phyloP scores from a whole-genome alignment of 2,329 filamentous ascomycete species.

The Penicillium sp. region DNA sequence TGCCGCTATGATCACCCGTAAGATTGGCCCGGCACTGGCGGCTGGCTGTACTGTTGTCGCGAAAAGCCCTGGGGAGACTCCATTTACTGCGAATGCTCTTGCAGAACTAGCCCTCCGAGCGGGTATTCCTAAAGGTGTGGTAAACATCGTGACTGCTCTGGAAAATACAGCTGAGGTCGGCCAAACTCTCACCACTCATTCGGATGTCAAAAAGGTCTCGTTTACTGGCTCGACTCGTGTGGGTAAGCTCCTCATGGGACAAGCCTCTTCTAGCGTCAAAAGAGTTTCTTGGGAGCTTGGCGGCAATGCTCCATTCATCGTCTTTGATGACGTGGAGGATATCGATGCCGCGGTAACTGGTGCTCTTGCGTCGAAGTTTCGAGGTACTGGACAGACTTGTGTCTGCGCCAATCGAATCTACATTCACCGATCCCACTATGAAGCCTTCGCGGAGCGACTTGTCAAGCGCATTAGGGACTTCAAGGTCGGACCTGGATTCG shows the following conservation, averaged over 20 bases:
- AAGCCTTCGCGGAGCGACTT: conserved; percentile 57
- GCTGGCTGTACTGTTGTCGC: background rate
- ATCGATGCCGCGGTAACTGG: conserved; percentile 79
- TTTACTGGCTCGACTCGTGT: background rate
- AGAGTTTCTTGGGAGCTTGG: conserved; percentile 77
- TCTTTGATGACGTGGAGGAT: conserved; percentile 58
- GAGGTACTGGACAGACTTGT: conserved; percentile 89
- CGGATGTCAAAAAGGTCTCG: background rate
- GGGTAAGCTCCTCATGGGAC: background rate
- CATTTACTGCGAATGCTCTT: background rate
- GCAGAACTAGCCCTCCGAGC: background rate
- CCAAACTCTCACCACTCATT: background rate
- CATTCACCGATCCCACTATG: conserved; percentile 52
- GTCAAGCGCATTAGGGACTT: conserved; percentile 51
- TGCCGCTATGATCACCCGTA: conserved; percentile 1
- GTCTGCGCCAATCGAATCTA: conserved; percentile 69
- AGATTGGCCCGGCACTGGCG: background rate
- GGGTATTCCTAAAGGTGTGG: background rate
- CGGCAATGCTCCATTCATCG: conserved; percentile 73
- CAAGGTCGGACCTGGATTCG: conserved; percentile 48
- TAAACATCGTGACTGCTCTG: background rate
- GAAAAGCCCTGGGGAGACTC: background rate
- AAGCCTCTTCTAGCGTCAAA: background rate
- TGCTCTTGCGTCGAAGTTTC: conserved; percentile 83
- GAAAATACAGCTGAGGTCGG: background rate